phyloP scores from a whole-genome alignment of 495 filamentous ascomycete species.

The Penicillium cataractarum region DNA sequence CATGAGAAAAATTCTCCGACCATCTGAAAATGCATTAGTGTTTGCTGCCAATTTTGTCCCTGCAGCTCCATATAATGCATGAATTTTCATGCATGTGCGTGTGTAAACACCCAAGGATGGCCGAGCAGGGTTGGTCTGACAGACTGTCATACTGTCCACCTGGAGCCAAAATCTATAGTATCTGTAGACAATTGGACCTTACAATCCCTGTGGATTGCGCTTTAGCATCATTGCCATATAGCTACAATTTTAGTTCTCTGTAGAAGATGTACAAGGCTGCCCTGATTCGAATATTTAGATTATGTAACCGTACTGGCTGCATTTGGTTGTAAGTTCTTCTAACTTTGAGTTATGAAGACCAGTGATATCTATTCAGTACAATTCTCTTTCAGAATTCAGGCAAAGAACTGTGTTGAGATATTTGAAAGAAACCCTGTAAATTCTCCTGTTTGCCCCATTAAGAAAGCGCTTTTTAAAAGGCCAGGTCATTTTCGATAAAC shows the following conservation, averaged over 20 bases:
- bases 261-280: not conserved
- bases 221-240: not conserved
- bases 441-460: too few species aligned
- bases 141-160: too few species aligned
- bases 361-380: not conserved
- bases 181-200: not conserved
- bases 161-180: too few species aligned
- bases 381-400: not conserved
- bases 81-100: not conserved
- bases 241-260: not conserved
- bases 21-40: conserved; percentile 7
- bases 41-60: conserved; percentile 7
- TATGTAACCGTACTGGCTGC: not conserved
- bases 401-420: not conserved
- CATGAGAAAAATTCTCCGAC: conserved; percentile 12
- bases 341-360: not conserved
- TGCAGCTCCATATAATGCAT: conserved; percentile 5
- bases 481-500: not conserved
- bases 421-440: too few species aligned
- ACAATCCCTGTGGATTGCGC: not conserved
- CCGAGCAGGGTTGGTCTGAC: too few species aligned
- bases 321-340: not conserved
- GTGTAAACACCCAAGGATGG: not conserved
- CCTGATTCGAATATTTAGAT: not conserved
- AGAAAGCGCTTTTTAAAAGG: not conserved